Evolutionary conservation across 2,329 filamentous ascomycete species (phyloP).

Genomic region (Colletotrichum sp.): DNA sequence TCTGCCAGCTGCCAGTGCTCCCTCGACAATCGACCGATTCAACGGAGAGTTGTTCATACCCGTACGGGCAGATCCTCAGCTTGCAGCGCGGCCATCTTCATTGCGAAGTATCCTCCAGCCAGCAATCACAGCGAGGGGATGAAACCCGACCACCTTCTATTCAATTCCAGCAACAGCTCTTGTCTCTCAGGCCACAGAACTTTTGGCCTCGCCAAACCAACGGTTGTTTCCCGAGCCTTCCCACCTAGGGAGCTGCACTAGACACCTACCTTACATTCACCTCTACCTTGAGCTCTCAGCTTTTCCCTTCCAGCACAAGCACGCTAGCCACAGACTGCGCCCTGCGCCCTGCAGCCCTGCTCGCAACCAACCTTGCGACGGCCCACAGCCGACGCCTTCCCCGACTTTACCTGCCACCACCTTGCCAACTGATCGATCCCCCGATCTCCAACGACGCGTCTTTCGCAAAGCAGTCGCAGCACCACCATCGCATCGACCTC

Average conservation of each 20-base stretch:
- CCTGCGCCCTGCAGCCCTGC: conserved; percentile 4
- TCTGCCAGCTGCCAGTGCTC: neutral
- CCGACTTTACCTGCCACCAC: neutral
- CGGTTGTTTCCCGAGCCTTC: neutral
- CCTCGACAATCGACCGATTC: neutral
- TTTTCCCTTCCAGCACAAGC: neutral
- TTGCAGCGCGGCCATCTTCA: neutral
- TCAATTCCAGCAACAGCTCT: neutral
- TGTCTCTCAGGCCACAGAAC: neutral
- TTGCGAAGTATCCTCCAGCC: neutral
- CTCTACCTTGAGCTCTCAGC: neutral
- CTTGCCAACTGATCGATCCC: conserved; percentile 1
- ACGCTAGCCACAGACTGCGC: neutral
- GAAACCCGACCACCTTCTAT: neutral
- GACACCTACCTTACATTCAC: neutral
- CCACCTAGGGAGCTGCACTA: neutral
- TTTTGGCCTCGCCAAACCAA: neutral
- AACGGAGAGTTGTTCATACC: neutral
- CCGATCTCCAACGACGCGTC: conserved; percentile 17
- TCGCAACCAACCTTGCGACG: neutral
- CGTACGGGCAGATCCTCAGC: neutral
- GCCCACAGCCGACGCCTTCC: neutral
- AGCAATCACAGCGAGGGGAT: neutral
- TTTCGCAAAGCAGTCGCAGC: conserved; percentile 4
- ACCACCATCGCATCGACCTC: conserved; percentile 4